These are phyloP conservation scores for Eucalyptus tenuipes DNA, from an alignment of 345 rosid genomes.

Conservation along the genomic window DNA sequence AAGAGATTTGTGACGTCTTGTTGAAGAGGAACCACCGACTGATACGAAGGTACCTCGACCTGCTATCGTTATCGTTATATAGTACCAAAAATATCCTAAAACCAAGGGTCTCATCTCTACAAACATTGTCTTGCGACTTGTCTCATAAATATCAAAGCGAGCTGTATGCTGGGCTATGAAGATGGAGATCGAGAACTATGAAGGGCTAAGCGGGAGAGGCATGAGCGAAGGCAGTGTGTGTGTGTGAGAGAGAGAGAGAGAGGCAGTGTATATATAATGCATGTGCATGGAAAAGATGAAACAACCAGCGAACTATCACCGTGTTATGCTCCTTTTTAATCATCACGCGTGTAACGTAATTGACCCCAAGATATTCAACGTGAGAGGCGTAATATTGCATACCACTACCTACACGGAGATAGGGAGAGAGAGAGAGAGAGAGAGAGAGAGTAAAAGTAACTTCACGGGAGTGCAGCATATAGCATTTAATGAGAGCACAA, in stretches of 20 bases:
- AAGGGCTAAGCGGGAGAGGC: background rate
- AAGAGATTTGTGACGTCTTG: background rate
- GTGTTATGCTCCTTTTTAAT: background rate
- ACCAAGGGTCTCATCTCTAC: background rate
- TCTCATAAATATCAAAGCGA: background rate
- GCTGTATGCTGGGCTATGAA: background rate
- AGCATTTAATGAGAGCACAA: constrained; percentile 29
- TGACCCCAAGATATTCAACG: constrained; percentile 42
- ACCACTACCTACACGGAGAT: background rate
- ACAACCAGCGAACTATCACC: background rate
- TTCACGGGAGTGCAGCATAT: constrained; percentile 50
- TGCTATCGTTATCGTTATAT: background rate
- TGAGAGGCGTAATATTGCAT: constrained; percentile 16
- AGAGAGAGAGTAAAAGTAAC: constrained; percentile 2
- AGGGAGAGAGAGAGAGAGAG: background rate
- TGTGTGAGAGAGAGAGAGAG: background rate
- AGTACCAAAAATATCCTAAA: background rate
- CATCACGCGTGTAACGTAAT: constrained; percentile 35
- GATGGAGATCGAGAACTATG: background rate
- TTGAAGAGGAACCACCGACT: background rate
- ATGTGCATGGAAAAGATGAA: constrained; percentile 1
- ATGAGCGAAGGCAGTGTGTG: background rate
- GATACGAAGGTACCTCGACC: background rate
- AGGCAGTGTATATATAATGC: background rate
- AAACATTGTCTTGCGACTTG: background rate